These are phyloP conservation scores for Phytopythium sindhum DNA, from an alignment of 352 stramenopile species.

Conservation along the genomic window DNA sequence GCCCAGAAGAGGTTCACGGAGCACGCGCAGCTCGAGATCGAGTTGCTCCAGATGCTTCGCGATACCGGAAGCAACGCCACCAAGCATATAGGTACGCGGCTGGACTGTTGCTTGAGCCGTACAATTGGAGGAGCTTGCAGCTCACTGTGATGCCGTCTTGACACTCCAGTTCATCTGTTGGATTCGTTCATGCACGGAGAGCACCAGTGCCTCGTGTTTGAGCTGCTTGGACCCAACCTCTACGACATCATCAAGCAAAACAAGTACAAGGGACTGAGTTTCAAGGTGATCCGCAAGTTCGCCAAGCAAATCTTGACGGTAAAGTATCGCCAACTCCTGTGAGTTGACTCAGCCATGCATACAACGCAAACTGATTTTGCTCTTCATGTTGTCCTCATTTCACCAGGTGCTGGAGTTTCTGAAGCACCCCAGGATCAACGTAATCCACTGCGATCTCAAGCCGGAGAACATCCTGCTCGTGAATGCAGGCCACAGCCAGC, in stretches of 20 bases:
- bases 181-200: slow-evolving; percentile 95
- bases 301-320: slow-evolving; percentile 93
- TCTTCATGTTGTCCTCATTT: neutral
- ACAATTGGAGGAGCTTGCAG: no score
- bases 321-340: neutral
- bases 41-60: slow-evolving; percentile 91
- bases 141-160: neutral
- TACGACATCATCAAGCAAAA: slow-evolving; percentile 97
- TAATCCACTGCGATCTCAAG: slow-evolving; percentile 99
- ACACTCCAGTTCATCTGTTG: slow-evolving; percentile 82
- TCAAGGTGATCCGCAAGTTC: slow-evolving; percentile 96
- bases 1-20: slow-evolving; percentile 96
- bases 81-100: slow-evolving; percentile 89
- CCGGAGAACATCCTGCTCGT: slow-evolving; percentile 98
- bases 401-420: slow-evolving; percentile 80
- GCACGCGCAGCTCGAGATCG: slow-evolving; percentile 97
- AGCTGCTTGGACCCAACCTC: slow-evolving; percentile 94
- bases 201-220: slow-evolving; percentile 99
- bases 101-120: neutral
- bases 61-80: slow-evolving; percentile 62
- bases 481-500: slow-evolving; percentile 91
- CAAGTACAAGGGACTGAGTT: slow-evolving; percentile 87
- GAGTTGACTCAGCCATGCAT: neutral
- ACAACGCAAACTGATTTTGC: slow-evolving; percentile 1
- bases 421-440: slow-evolving; percentile 88